These are phyloP conservation scores for Sutorius australiensis DNA, from an alignment of 768 basidiomycete genomes.

Conservation along the genomic window DNA sequence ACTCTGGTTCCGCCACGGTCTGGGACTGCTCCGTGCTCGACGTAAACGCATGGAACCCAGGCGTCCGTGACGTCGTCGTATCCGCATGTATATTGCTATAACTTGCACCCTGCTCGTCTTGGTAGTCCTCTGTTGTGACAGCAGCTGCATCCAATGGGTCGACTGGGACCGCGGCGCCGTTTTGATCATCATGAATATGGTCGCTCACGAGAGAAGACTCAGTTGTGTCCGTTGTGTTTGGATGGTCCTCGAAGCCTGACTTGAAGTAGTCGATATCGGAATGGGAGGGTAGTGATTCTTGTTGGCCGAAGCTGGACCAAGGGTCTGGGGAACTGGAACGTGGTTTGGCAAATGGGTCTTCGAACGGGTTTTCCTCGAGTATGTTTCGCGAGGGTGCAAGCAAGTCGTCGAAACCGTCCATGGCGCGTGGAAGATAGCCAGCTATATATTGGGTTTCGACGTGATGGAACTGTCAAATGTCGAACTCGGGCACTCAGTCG, in stretches of 20 bases:
- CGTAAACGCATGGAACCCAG: constrained; percentile 48
- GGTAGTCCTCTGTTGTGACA: constrained; percentile 29
- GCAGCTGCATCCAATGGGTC: constrained; percentile 43
- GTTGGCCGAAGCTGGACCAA: constrained; percentile 61
- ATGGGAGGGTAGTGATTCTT: constrained; percentile 14
- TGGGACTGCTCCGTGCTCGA: constrained; percentile 22
- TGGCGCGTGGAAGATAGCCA: constrained; percentile 24
- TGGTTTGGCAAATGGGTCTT: constrained; percentile 62
- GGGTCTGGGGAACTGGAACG: constrained; percentile 70
- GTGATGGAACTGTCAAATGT: not conserved
- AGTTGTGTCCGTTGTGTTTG: constrained; percentile 20
- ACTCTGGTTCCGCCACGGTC: constrained; percentile 7
- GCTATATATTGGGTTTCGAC: not conserved
- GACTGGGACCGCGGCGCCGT: constrained; percentile 15
- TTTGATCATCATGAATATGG: constrained; percentile 32
- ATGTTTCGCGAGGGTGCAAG: constrained; percentile 55
- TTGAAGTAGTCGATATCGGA: constrained; percentile 28
- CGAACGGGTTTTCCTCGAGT: constrained; percentile 75
- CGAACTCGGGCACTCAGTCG: not conserved
- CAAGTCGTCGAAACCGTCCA: constrained; percentile 80
- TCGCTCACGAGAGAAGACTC: constrained; percentile 36
- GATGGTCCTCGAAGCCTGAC: constrained; percentile 27
- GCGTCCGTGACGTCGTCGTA: constrained; percentile 25
- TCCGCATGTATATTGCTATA: constrained; percentile 12
- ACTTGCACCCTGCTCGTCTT: constrained; percentile 25